These are phyloP conservation scores for Elsinoe batatas DNA, from an alignment of 2,329 filamentous ascomycete genomes.

Conservation along the genomic window DNA sequence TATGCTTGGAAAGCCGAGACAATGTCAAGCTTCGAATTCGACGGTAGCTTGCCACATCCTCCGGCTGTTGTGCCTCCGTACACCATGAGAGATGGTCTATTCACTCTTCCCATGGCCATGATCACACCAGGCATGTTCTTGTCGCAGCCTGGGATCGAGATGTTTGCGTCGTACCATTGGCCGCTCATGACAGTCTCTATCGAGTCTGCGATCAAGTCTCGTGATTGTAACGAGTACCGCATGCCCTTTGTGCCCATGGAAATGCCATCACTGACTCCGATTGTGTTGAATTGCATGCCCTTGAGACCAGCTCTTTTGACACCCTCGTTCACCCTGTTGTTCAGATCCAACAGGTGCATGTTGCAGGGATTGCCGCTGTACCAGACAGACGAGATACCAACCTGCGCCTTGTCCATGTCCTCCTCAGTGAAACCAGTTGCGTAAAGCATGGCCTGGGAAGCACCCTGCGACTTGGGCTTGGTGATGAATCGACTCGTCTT, in stretches of 20 bases:
- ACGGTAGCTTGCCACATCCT: conserved; percentile 68
- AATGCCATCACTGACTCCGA: conserved; percentile 94
- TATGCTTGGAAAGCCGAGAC: conserved; percentile 97
- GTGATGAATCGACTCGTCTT: conserved; percentile 77
- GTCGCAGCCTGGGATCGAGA: conserved; percentile 94
- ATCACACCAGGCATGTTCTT: conserved; percentile 86
- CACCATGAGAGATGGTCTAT: conserved; percentile 92
- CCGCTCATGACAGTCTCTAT: conserved; percentile 99
- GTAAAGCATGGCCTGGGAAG: conserved; percentile 98
- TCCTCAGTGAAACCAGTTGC: conserved; percentile 77
- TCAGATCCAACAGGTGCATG: conserved; percentile 93
- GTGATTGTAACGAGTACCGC: conserved; percentile 71
- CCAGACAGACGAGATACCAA: conserved; percentile 97
- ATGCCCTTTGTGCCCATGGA: conserved; percentile 98
- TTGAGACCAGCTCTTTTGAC: conserved; percentile 66
- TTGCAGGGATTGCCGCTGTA: conserved; percentile 98
- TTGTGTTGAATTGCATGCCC: conserved; percentile 97
- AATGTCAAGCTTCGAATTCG: conserved; percentile 69
- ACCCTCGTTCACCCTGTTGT: conserved; percentile 62
- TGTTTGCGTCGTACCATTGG: conserved; percentile 97
- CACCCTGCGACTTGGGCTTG: conserved; percentile 94
- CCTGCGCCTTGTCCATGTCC: conserved; percentile 92
- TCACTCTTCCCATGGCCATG: conserved; percentile 83
- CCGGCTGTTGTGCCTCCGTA: conserved; percentile 93
- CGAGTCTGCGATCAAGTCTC: conserved; percentile 94